Evolutionary conservation across 257 asterid genomes (phyloP).

Genomic region (Knoxia roxburghii): DNA sequence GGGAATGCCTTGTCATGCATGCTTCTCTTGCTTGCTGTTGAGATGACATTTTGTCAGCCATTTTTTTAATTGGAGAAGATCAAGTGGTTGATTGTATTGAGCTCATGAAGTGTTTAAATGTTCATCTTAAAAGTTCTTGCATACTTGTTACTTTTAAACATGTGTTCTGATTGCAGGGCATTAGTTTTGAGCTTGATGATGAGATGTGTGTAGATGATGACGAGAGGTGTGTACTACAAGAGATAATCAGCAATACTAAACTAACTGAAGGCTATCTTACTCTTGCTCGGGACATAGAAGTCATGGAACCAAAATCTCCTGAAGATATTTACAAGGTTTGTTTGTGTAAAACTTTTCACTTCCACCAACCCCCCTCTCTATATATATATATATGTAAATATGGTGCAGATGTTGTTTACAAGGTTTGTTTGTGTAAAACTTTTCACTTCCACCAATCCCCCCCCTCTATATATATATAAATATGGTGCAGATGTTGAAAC

Average conservation of each 20-base stretch:
- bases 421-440: conserved; percentile 39
- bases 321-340: conserved; percentile 91
- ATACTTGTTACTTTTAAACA: neutral
- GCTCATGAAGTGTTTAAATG: neutral
- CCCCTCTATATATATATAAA: neutral
- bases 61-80: neutral
- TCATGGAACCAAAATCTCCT: conserved; percentile 97
- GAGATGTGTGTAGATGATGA: conserved; percentile 48
- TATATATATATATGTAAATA: no score
- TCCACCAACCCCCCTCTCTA: neutral
- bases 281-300: conserved; percentile 98
- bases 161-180: conserved; percentile 44
- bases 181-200: conserved; percentile 67
- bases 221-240: conserved; percentile 77
- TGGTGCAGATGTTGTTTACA: no score
- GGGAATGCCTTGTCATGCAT: neutral
- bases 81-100: neutral
- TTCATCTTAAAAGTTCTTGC: neutral
- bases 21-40: neutral
- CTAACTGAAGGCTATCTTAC: conserved; percentile 91
- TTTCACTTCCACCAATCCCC: neutral
- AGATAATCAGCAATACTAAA: conserved; percentile 64
- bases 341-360: conserved; percentile 7
- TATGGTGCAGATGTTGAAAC: neutral
- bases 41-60: neutral